Evolutionary conservation across 768 basidiomycete genomes (phyloP).

Genomic region (Suillus paluster): DNA sequence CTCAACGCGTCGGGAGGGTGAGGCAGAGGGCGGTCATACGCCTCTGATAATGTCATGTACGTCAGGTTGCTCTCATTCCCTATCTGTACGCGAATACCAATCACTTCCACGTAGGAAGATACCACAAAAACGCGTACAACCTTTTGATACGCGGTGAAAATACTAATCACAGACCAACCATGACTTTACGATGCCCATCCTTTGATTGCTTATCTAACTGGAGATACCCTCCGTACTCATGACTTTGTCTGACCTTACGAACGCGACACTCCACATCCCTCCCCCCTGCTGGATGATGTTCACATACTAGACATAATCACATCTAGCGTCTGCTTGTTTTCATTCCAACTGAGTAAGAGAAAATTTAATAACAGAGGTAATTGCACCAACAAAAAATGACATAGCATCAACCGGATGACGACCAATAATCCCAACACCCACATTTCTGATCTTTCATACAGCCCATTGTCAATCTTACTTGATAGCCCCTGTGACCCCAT

Average conservation of each 20-base stretch:
- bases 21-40: slow-evolving; percentile 32
- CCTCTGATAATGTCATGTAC: not conserved
- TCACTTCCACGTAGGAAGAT: not conserved
- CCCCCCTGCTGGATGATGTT: not conserved
- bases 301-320: slow-evolving; percentile 1
- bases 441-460: not conserved
- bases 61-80: not conserved
- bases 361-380: not conserved
- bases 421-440: not conserved
- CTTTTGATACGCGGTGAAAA: not conserved
- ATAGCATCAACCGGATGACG: too few relatives aligned
- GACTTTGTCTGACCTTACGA: slow-evolving; percentile 2
- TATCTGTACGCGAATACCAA: not conserved
- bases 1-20: slow-evolving; percentile 56
- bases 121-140: not conserved
- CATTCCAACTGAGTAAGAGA: not conserved
- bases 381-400: not conserved
- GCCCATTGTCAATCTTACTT: not conserved
- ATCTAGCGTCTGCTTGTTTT: slow-evolving; percentile 1
- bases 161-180: not conserved
- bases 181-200: slow-evolving; percentile 2
- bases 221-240: not conserved
- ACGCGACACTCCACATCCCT: not conserved
- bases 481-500: not conserved
- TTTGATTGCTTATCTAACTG: not conserved